phyloP scores from a whole-genome alignment of 306 rosid genomes.

The Neltuma alba region DNA sequence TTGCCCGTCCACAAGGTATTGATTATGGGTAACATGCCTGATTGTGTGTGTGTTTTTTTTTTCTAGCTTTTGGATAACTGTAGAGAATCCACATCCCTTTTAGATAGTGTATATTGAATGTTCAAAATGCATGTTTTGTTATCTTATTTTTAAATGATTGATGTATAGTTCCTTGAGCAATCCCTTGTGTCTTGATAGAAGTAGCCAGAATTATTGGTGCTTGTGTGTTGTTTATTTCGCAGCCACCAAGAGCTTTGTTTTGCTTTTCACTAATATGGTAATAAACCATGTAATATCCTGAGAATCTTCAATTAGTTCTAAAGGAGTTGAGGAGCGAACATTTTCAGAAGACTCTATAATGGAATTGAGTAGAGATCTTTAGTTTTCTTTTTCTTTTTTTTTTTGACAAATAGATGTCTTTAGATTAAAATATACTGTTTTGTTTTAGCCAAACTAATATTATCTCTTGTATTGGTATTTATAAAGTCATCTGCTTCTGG shows the following conservation, averaged over 20 bases:
- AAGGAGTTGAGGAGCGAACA: not conserved
- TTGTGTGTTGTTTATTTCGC: no score
- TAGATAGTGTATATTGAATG: no score
- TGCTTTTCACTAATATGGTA: not conserved
- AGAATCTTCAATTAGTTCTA: not conserved
- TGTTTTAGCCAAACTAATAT: conserved; percentile 6
- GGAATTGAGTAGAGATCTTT: conserved; percentile 13
- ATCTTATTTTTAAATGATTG: no score
- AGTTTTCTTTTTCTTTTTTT: not conserved
- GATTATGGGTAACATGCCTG: no score
- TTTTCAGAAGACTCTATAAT: not conserved
- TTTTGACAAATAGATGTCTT: conserved; percentile 1
- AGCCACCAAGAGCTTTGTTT: not conserved
- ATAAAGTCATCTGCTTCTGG: conserved; percentile 35
- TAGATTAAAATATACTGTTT: not conserved
- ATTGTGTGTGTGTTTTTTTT: no score
- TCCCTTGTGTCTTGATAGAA: no score
- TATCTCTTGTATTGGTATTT: conserved; percentile 25
- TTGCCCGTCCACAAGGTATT: no score
- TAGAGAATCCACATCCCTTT: no score
- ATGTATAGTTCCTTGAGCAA: no score
- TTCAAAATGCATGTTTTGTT: no score
- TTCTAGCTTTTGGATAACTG: no score
- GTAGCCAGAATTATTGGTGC: no score
- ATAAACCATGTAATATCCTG: not conserved